Conservation (phyloP, 352 stramenopile genomes). For the Discostella stelligera region DNA sequence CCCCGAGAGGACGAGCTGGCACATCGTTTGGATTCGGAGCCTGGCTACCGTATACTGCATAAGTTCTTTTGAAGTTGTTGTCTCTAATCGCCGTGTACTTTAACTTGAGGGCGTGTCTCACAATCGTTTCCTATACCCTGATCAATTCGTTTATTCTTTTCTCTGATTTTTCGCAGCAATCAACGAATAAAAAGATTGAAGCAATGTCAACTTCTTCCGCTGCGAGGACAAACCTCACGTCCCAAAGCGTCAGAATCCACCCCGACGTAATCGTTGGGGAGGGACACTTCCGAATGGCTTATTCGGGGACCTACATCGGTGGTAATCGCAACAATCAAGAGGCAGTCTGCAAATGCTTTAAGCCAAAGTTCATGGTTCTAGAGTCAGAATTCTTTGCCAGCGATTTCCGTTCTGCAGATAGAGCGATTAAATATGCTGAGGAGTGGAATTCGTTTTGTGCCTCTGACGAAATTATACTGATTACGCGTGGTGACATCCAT, state of each 20-base stretch:
- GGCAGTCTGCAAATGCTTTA: slow-evolving; percentile 71
- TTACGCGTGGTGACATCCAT: slow-evolving; percentile 51
- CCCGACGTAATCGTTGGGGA: slow-evolving; percentile 38
- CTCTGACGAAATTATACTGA: slow-evolving; percentile 58
- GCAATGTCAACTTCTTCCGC: slow-evolving; percentile 52
- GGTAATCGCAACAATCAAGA: slow-evolving; percentile 74
- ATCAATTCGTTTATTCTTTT: slow-evolving; percentile 5
- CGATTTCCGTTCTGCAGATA: slow-evolving; percentile 61
- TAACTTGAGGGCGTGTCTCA: not conserved
- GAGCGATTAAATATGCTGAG: slow-evolving; percentile 60
- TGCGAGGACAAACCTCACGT: slow-evolving; percentile 67
- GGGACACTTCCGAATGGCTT: slow-evolving; percentile 56
- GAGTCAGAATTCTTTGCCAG: slow-evolving; percentile 60
- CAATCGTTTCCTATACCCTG: not conserved
- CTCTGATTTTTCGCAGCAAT: not conserved
- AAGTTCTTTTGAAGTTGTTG: not conserved
- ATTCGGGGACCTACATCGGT: slow-evolving; percentile 60
- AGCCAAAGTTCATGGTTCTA: slow-evolving; percentile 42
- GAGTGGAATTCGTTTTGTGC: slow-evolving; percentile 67
- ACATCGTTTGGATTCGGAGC: not conserved
- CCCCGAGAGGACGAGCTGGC: slow-evolving; percentile 3
- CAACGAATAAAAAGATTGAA: not conserved
- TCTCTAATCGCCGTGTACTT: not conserved
- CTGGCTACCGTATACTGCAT: not conserved
- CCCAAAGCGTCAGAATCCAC: slow-evolving; percentile 44